Evolutionary conservation across 179 eudicot species (phyloP), one percentile per base, ranked within the genome.

Genomic region (Beta lomatogona): DNA sequence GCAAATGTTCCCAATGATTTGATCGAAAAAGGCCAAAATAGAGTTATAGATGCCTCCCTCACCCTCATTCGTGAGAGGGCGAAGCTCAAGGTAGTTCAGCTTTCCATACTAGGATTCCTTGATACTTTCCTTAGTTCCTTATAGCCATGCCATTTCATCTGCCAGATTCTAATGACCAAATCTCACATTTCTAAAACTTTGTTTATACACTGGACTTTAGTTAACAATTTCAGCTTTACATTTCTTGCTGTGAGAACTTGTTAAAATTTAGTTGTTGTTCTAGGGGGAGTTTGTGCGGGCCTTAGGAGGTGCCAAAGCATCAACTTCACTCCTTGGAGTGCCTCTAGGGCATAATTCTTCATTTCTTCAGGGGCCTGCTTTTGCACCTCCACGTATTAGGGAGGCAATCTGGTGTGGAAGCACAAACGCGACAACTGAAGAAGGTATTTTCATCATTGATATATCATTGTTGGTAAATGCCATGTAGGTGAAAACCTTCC

Each of bases 341-440:
- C 99, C 98, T 78, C 85, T 95, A 65, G 99, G 99, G 79, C 99
- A 95, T 76, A 95, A 95, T 80, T 95, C 99, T 72, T 95, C 99
- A 12, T 95, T 95, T 87, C 94, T 94, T 57, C 99, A 95, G 66
- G 99, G 99, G 55, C 99, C 99, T 31, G 99, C 99, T 71, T 96
- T 96, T 91, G 99, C 99, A 58, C 99, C 98, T 79, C 99, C 99
- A 28, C 93, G 94, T 59, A 94, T 96, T 71, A 87, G 99, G 82
- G 98, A 96, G 82, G 96, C 99, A 67, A 96, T 96, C 61, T 96
- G 99, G 99, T 94, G 97, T 83, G 98, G 95, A 55, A 96, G 99
- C 89, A 94, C 99, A 57, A 96, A 96, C 83, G 85, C 99, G 67
- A 81, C 94, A 14, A 94, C 99, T 22, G 99, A 96, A 88, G 94